These are phyloP conservation scores for Dothideomycetes sp. DNA, from an alignment of 2,329 filamentous ascomycete genomes.

Conservation along the genomic window DNA sequence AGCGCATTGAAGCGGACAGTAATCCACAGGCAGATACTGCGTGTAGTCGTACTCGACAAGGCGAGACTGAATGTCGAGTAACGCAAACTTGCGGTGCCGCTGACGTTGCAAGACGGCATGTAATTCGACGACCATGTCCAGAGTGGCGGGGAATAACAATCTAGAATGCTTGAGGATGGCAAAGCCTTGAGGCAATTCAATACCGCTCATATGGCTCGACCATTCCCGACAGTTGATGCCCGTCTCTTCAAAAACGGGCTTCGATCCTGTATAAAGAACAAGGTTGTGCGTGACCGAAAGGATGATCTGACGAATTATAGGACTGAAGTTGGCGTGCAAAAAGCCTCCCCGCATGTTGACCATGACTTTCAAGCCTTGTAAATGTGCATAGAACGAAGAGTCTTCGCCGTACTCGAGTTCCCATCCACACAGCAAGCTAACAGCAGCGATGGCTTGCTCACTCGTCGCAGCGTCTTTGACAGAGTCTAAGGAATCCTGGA, in stretches of 20 bases:
- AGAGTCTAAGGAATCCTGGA: conserved; percentile 13
- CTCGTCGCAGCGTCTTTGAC: conserved; percentile 8
- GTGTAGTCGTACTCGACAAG: conserved; percentile 12
- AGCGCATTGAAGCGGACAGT: conserved; percentile 15
- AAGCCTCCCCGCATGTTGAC: conserved; percentile 17
- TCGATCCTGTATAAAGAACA: conserved; percentile 15
- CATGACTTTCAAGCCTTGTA: conserved; percentile 17
- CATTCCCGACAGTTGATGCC: not conserved
- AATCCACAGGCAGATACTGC: conserved; percentile 14
- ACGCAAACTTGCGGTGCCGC: not conserved
- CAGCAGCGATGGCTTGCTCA: conserved; percentile 17
- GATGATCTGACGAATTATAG: conserved; percentile 15
- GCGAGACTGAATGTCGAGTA: conserved; percentile 2
- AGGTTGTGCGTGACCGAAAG: conserved; percentile 16
- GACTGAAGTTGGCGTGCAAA: conserved; percentile 12
- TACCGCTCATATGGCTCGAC: not conserved
- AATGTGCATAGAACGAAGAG: conserved; percentile 17
- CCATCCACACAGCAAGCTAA: conserved; percentile 18
- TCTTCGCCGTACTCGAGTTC: conserved; percentile 18
- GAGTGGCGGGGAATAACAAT: not conserved
- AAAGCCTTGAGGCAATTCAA: not conserved
- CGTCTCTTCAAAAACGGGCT: conserved; percentile 14
- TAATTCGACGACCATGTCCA: not conserved
- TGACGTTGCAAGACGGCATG: not conserved
- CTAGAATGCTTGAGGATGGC: not conserved